Evolutionary conservation across 129 eudicot species (phyloP), one percentile per base, ranked within the genome.

Genomic region (Solidago caesia): DNA sequence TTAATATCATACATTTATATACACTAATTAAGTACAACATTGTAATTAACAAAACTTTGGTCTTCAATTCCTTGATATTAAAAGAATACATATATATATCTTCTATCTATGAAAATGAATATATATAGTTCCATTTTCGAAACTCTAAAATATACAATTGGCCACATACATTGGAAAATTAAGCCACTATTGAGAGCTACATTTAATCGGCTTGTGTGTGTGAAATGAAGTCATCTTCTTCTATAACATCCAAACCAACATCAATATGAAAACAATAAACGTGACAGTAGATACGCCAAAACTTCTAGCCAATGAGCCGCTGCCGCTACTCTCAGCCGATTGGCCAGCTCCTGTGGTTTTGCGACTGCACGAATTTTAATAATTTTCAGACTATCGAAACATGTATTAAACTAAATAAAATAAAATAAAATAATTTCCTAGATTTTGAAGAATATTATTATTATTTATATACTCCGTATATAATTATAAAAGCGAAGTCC

Each of bases 331-430:
- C 62, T 73, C 63, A 15, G 8, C 74, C 74, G 83, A 65, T 72
- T 64, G 78, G 78, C 48, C 48, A 53, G 44, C 63, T 64, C 83
- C 78, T 3, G 78, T 64, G 1, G 83, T 72, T 57, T 79, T 79
- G 5, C 69, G 74, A 68, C 83, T 72, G 83, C 74, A 79, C 78
- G 48, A 16, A 79, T 64, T 7, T 79, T 67, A 66, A 73, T 57
- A 58, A 14, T 2, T 39, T 72, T 65, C 4, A 29, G 7, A 44
- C 4, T 9, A 59, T 51, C 55, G 14, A 68, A 15, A n/a, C 16
- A 26, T 8, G 39, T 48, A 69, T 7, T 21, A 21, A 33, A 57
- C 27, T 42, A 62, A 49, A 70, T 52, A 63, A 69, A 69, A 58
- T 46, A 58, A 75, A 4, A 0, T 4, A 4, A n/a, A n/a, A n/a